These are phyloP conservation scores for Austroboletus eburneus DNA, from an alignment of 768 basidiomycete species.

Conservation along the genomic window DNA sequence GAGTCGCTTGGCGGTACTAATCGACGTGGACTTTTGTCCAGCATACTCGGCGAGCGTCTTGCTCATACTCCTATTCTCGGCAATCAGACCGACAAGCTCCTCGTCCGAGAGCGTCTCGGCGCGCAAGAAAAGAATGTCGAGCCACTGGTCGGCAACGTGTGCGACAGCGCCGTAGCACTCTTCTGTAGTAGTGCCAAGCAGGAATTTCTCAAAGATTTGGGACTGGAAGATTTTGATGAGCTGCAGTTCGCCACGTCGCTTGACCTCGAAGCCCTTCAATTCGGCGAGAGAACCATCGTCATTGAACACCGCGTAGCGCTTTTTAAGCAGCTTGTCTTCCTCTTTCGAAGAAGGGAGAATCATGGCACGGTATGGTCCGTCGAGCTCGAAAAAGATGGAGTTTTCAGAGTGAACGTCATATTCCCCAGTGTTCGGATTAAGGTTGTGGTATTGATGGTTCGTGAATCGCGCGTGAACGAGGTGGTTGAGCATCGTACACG, in stretches of 20 bases:
- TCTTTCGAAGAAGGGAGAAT: conserved; percentile 98
- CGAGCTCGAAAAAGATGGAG: conserved; percentile 98
- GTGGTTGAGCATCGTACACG: conserved; percentile 99
- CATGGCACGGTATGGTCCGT: conserved; percentile 99
- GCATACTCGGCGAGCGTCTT: conserved; percentile 95
- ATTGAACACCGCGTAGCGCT: conserved; percentile 98
- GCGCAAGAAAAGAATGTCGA: conserved; percentile 87
- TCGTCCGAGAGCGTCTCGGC: conserved; percentile 85
- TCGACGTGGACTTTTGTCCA: conserved; percentile 96
- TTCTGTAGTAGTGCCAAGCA: conserved; percentile 87
- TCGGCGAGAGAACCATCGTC: conserved; percentile 97
- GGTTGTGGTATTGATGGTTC: conserved; percentile 95
- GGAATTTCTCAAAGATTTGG: conserved; percentile 96
- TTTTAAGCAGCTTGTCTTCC: conserved; percentile 97
- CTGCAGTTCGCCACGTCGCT: conserved; percentile 94
- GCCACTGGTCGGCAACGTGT: conserved; percentile 91
- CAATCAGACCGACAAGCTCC: conserved; percentile 95
- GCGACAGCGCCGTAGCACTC: conserved; percentile 97
- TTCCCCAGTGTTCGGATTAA: conserved; percentile 78
- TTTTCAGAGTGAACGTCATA: conserved; percentile 91
- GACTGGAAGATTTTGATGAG: conserved; percentile 99
- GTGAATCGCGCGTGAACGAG: conserved; percentile 94
- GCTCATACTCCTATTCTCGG: conserved; percentile 97
- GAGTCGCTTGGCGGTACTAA: conserved; percentile 90
- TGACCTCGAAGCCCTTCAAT: conserved; percentile 98